Conservation (phyloP, 208 protist species). For the Herpetomonas samuelpessoai region DNA sequence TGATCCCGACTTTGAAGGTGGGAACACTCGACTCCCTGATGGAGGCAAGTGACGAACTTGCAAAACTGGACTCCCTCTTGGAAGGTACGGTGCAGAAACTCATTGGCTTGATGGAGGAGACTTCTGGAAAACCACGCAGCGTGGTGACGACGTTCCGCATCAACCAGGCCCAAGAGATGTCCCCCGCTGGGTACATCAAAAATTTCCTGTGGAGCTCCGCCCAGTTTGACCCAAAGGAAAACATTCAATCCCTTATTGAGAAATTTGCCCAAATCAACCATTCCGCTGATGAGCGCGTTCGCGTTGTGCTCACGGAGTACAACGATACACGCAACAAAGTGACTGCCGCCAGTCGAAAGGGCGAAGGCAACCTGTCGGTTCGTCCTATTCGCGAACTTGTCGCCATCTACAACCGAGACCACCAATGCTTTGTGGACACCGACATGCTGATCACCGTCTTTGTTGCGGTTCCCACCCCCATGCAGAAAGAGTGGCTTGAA, state of each 20-base stretch:
- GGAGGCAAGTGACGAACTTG: conserved; percentile 86
- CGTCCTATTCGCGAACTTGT: conserved; percentile 82
- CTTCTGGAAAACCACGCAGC: conserved; percentile 64
- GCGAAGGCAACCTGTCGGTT: conserved; percentile 78
- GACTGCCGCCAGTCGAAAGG: conserved; percentile 54
- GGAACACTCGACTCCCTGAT: conserved; percentile 90
- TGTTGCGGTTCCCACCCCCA: conserved; percentile 63
- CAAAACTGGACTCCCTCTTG: conserved; percentile 73
- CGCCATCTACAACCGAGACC: conserved; percentile 50
- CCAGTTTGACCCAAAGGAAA: conserved; percentile 86
- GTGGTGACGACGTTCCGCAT: conserved; percentile 80
- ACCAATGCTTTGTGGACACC: conserved; percentile 79
- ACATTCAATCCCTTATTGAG: conserved; percentile 65
- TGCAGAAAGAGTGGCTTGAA: conserved; percentile 79
- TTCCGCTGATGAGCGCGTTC: conserved; percentile 73
- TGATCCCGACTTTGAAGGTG: conserved; percentile 72
- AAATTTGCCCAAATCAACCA: conserved; percentile 66
- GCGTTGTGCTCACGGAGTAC: conserved; percentile 79
- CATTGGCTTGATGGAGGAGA: conserved; percentile 81
- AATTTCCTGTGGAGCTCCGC: conserved; percentile 82
- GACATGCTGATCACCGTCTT: conserved; percentile 86
- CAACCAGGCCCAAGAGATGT: conserved; percentile 86
- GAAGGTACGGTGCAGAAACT: conserved; percentile 79
- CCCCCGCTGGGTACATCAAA: conserved; percentile 78
- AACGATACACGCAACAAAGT: conserved; percentile 86